Evolutionary conservation across 352 stramenopile species (phyloP), one percentile per base, ranked within the genome.

Genomic region (Phytophthora cryptogea): DNA sequence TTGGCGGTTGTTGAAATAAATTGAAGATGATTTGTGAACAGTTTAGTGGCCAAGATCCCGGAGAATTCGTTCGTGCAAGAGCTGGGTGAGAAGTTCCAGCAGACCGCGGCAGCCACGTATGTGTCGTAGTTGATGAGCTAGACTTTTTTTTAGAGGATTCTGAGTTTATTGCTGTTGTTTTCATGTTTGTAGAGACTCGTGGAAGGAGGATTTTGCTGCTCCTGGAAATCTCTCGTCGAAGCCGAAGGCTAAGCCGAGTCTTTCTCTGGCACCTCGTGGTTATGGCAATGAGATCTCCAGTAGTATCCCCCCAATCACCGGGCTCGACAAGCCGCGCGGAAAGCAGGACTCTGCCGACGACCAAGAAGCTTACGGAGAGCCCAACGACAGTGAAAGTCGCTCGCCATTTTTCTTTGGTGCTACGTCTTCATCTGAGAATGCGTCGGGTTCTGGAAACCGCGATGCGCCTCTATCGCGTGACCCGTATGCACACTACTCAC

Each of bases 341-440:
- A 60, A 66, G 27, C 58, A 75, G 39, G 44, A 65, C 30, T 33
- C 30, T 13, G 55, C 23, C 35, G 52, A 44, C 4, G 37, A 60
- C n/a, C 45, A 55, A 10, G 66, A 76, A 8, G 42, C 41, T 36
- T 68, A 68, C 17, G 51, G 47, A 42, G 61, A 77, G 16, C 35
- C 58, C 26, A 57, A 72, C 6, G 44, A 64, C n/a, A 64, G 17
- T 11, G 44, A 26, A 54, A 49, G n/a, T 3, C 64, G 53, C 32
- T 73, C 61, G 4, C 63, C 73, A n/a, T 90, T 89, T 54, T 81
- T 84, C 63, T 86, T 89, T 20, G 75, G 72, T 8, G 36, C 47
- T n/a, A 73, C 65, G 16, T n/a, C 54, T 32, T 16, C 62, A 27
- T 16, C 20, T 4, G 61, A 66, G 5, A 50, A 59, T 30, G 26